These are phyloP conservation scores for Medicago truncatula DNA, from an alignment of 306 rosid species.

Conservation along the genomic window MtrunA17r5.0-ANR NC_053048.1:54891001-54891500, in stretches of 20 bases:
- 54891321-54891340: constrained; percentile 35
- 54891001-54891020: no score
- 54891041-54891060: no score
- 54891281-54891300: constrained; percentile 39
- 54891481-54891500: constrained; percentile 31
- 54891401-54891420: constrained; percentile 37
- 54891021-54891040: no score
- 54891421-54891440: constrained; percentile 38
- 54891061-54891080: no score
- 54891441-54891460: constrained; percentile 7
- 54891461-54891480: constrained; percentile 35
- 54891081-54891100: neutral
- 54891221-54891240: constrained; percentile 33
- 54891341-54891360: constrained; percentile 33
- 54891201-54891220: constrained; percentile 13
- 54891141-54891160: neutral
- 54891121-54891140: constrained; percentile 9
- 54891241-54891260: constrained; percentile 22
- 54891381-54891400: constrained; percentile 31
- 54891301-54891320: constrained; percentile 31
- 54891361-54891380: constrained; percentile 35
- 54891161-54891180: constrained; percentile 13
- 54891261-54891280: constrained; percentile 6
- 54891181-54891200: neutral
- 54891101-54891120: neutral